Conservation (phyloP, 768 basidiomycete genomes). For the Panus rudis region DNA sequence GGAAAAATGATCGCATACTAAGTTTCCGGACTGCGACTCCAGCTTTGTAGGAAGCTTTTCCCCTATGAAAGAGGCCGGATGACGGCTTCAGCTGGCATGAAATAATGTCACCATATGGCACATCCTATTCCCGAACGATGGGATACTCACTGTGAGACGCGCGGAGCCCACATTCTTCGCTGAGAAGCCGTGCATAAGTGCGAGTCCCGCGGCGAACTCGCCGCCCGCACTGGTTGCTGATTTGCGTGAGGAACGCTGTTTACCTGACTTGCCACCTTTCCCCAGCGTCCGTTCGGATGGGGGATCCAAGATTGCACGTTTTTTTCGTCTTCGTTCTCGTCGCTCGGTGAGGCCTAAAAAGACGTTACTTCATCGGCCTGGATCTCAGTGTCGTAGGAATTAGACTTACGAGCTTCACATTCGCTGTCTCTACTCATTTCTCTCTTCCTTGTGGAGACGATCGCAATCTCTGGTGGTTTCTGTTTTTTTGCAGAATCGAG, state of each 20-base stretch:
- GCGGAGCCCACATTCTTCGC: conserved; percentile 56
- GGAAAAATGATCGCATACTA: no score
- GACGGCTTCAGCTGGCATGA: conserved; percentile 35
- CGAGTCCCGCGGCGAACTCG: conserved; percentile 43
- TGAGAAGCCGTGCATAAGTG: conserved; percentile 62
- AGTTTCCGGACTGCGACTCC: no score
- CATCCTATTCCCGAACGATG: background rate
- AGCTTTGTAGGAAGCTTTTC: conserved; percentile 51
- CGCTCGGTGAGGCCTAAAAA: conserved; percentile 55
- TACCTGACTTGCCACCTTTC: conserved; percentile 18
- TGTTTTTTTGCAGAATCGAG: background rate
- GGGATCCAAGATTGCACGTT: conserved; percentile 41
- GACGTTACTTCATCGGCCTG: background rate
- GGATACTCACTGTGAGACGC: conserved; percentile 48
- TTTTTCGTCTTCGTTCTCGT: conserved; percentile 54
- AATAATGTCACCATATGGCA: background rate
- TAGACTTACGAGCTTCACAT: conserved; percentile 4
- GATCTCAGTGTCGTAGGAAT: background rate
- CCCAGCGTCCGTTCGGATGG: conserved; percentile 12
- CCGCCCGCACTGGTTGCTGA: no score
- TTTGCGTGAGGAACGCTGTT: no score
- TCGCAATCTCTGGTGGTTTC: background rate
- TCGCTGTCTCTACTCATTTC: conserved; percentile 4
- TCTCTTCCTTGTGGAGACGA: conserved; percentile 4
- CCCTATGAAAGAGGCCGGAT: conserved; percentile 58